Percentiles rank a stretch among this genome's conserved stretches.
These are phyloP conservation scores for Candida tammaniensis DNA, from an alignment of 805 yeast species.

Conservation along the genomic window DNA sequence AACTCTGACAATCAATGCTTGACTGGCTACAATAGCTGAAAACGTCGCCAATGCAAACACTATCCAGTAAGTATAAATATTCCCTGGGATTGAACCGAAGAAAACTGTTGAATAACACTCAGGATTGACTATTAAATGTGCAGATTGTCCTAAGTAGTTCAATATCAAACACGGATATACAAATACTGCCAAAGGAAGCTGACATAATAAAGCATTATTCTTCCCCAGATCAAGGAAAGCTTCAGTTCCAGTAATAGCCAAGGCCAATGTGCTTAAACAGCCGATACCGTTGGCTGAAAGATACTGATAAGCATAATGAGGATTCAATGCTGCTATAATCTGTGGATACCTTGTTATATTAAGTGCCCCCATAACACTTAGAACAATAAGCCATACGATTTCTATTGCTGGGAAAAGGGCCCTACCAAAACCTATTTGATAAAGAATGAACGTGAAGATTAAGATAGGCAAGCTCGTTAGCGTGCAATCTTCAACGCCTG, in stretches of 20 bases:
- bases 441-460: conserved; percentile 20
- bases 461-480: not conserved
- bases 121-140: conserved; percentile 44
- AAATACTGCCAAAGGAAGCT: conserved; percentile 41
- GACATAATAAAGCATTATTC: conserved; percentile 48
- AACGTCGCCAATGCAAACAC: conserved; percentile 52
- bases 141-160: conserved; percentile 59
- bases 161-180: conserved; percentile 54
- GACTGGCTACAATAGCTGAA: conserved; percentile 58
- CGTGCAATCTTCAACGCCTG: not conserved
- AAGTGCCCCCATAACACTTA: conserved; percentile 45
- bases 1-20: conserved; percentile 56
- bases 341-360: conserved; percentile 43
- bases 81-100: conserved; percentile 51
- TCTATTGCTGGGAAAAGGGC: conserved; percentile 57
- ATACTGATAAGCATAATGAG: conserved; percentile 48
- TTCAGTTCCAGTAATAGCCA: conserved; percentile 57
- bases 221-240: conserved; percentile 65
- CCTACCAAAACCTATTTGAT: conserved; percentile 49
- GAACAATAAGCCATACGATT: conserved; percentile 47
- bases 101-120: conserved; percentile 41
- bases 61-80: conserved; percentile 50
- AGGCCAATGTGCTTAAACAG: conserved; percentile 49
- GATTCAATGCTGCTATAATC: conserved; percentile 48
- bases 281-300: conserved; percentile 40